These are phyloP conservation scores for Ogataea haglerorum DNA, from an alignment of 805 yeast species.

Conservation along the genomic window DNA sequence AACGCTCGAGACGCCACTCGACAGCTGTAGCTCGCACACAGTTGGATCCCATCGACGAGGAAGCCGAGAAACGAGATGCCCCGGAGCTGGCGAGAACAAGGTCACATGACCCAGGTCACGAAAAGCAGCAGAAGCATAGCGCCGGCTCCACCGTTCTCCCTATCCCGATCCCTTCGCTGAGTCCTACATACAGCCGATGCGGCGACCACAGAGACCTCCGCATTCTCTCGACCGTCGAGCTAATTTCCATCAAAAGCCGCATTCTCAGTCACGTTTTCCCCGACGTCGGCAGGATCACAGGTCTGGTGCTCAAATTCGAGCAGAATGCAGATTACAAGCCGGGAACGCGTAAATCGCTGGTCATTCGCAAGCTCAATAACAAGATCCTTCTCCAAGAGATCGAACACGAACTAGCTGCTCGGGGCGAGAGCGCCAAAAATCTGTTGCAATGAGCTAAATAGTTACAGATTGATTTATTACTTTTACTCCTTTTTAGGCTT, in stretches of 20 bases:
- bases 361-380: conserved; percentile 16
- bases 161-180: conserved; percentile 14
- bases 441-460: conserved; percentile 3
- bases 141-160: background rate
- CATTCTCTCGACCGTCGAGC: conserved; percentile 15
- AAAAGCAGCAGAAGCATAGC: background rate
- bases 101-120: conserved; percentile 3
- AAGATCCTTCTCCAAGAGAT: conserved; percentile 13
- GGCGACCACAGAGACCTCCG: conserved; percentile 14
- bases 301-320: conserved; percentile 19
- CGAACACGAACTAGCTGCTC: conserved; percentile 14
- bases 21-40: background rate
- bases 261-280: conserved; percentile 13
- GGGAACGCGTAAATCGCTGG: conserved; percentile 5
- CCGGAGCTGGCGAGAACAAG: background rate
- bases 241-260: conserved; percentile 20
- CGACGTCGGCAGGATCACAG: conserved; percentile 19
- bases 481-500: conserved; percentile 23
- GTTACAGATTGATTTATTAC: conserved; percentile 1
- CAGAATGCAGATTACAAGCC: conserved; percentile 14
- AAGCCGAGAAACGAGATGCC: background rate
- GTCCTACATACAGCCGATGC: conserved; percentile 11
- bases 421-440: conserved; percentile 15
- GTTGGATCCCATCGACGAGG: conserved; percentile 11
- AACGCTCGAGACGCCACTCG: conserved; percentile 1